Evolutionary conservation across 2,329 filamentous ascomycete genomes (phyloP), one percentile per base, ranked within the genome.

Genomic region (Aspergillus sp.): DNA sequence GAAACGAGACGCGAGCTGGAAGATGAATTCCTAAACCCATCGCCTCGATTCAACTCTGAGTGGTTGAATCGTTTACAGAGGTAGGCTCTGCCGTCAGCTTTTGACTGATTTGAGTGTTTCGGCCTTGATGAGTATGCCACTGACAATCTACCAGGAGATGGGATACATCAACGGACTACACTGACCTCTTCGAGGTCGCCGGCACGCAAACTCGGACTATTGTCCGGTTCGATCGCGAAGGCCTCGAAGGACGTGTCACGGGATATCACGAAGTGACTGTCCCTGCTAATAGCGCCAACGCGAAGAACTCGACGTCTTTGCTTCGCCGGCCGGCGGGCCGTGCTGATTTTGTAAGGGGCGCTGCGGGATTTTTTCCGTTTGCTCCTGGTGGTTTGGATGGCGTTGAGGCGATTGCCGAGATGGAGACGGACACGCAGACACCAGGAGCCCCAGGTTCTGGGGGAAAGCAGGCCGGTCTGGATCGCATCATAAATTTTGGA

Each of bases 241-340:
- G 95, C 6, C 82, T 98, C 14, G 92, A 98, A 75, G 95, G 95
- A 21, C 85, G 89, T 52, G 93, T 99, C 23, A 96, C 91, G 8
- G 93, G 93, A 51, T 98, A 99, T 75, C 90, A 88, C 70, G 95
- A 97, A 73, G 90, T 98, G 51, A 97, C 95, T 1, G 87, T 98
- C 8, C 91, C 93, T 5, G 91, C 91, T 35, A 90, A 87, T 68
- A 96, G 90, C 67, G 91, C 90, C 15, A 97, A 90, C 15, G 93
- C 92, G 48, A 99, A 97, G 77, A 96, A 96, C 70, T 97, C 92
- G 3, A 98, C 93, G 0, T 96, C 92, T 5, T 81, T 97, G 41
- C 79, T 90, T 15, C 85, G 95, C 46, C 96, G 96, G 70, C 93
- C 93, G 3, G 93, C 91, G 14, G 88, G 86, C 57, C 85, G 90